Evolutionary conservation across 1,284 basidiomycete genomes (phyloP).

Genomic region (Porogramme epimiltina): DNA sequence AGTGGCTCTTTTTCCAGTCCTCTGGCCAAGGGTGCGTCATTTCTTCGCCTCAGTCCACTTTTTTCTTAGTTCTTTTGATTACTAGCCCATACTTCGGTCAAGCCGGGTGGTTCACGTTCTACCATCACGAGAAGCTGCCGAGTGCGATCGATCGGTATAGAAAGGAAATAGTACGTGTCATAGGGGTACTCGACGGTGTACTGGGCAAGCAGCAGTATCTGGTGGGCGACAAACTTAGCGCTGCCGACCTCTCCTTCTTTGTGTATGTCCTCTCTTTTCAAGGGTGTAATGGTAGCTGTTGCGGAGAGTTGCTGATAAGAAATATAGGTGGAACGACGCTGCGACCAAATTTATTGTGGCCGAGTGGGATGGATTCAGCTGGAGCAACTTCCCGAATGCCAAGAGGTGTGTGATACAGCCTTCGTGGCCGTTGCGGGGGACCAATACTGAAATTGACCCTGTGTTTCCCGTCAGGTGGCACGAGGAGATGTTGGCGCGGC

Average conservation of each 20-base stretch:
- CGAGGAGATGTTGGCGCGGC: slow-evolving; percentile 1
- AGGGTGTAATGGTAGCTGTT: not conserved
- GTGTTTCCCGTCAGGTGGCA: not conserved
- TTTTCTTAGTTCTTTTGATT: too few relatives aligned
- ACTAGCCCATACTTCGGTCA: slow-evolving; percentile 23
- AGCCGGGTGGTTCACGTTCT: slow-evolving; percentile 27
- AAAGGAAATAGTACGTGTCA: slow-evolving; percentile 34
- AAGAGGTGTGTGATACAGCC: not conserved
- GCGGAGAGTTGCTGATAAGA: not conserved
- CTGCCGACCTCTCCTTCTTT: slow-evolving; percentile 11
- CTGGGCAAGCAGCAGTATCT: slow-evolving; percentile 20
- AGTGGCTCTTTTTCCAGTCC: slow-evolving; percentile 33
- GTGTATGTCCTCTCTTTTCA: not conserved
- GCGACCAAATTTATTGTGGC: not conserved
- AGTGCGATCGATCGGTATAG: slow-evolving; percentile 31
- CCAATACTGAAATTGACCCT: not conserved
- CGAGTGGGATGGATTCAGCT: not conserved
- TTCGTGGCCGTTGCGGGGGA: not conserved
- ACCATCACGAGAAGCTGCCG: slow-evolving; percentile 26
- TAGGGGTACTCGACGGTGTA: slow-evolving; percentile 31
- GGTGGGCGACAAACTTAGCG: slow-evolving; percentile 11
- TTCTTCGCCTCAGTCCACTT: not conserved
- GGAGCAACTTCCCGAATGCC: not conserved
- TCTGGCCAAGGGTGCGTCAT: slow-evolving; percentile 29
- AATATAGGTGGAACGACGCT: slow-evolving; percentile 1